Evolutionary conservation across 169 alveolate species (phyloP).

Genomic region (Plasmodium ovale): DNA sequence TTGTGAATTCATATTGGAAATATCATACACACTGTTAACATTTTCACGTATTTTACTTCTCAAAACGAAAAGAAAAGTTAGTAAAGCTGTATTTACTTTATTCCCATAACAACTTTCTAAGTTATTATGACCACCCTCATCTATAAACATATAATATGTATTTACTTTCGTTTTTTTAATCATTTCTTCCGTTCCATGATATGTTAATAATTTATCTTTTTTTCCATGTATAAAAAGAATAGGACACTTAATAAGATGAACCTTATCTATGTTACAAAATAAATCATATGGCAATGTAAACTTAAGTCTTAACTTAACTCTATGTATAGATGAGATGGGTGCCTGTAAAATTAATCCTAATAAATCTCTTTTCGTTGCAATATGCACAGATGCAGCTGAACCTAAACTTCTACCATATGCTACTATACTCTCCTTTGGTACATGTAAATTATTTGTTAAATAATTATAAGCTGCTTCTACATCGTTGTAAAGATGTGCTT

Average conservation of each 20-base stretch:
- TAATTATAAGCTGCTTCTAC: constrained; percentile 91
- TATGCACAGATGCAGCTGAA: constrained; percentile 91
- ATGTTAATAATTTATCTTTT: constrained; percentile 92
- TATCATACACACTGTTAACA: constrained; percentile 43
- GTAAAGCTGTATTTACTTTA: constrained; percentile 74
- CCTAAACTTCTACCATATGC: constrained; percentile 95
- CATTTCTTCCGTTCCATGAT: constrained; percentile 80
- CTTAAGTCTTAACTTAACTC: constrained; percentile 87
- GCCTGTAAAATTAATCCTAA: constrained; percentile 91
- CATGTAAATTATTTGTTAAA: constrained; percentile 74
- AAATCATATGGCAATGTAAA: constrained; percentile 93
- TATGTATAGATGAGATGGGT: constrained; percentile 90
- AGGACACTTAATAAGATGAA: constrained; percentile 83
- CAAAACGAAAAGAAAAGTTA: constrained; percentile 34
- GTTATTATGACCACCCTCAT: constrained; percentile 83
- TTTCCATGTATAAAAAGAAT: constrained; percentile 93
- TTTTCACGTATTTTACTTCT: constrained; percentile 36
- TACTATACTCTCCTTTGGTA: constrained; percentile 85
- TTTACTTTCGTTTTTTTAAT: constrained; percentile 73
- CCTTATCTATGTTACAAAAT: constrained; percentile 92
- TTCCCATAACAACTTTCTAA: constrained; percentile 76
- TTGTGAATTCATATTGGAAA: constrained; percentile 5
- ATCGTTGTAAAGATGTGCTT: constrained; percentile 86
- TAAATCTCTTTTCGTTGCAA: constrained; percentile 85
- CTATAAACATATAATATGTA: constrained; percentile 81